A percentile compares a stretch with the other conserved stretches of the same genome.
These are phyloP conservation scores for Cryptosporidium tyzzeri DNA, from an alignment of 169 alveolate genomes.

Conservation along the genomic window DNA sequence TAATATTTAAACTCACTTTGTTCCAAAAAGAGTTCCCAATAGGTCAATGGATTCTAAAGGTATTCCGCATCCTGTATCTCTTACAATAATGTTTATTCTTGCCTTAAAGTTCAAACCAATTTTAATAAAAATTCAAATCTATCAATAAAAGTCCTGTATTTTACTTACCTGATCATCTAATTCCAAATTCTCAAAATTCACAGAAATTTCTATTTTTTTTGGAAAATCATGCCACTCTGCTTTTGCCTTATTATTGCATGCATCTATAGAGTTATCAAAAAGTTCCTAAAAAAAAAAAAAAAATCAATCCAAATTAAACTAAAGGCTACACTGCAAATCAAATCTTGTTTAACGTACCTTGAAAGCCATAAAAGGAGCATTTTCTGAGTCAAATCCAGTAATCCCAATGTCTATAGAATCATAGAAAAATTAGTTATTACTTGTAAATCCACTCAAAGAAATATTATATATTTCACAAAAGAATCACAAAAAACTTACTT, in stretches of 20 bases:
- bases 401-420: conserved; percentile 50
- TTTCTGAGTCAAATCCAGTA: conserved; percentile 68
- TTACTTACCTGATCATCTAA: conserved; percentile 40
- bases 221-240: conserved; percentile 42
- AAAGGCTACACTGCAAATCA: background rate
- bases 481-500: conserved; percentile 37
- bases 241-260: conserved; percentile 21
- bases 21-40: conserved; percentile 69
- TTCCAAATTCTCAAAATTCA: conserved; percentile 32
- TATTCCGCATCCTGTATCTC: conserved; percentile 72
- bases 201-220: conserved; percentile 6
- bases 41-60: conserved; percentile 69
- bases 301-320: background rate
- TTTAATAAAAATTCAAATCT: background rate
- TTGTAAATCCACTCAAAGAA: background rate
- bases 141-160: background rate
- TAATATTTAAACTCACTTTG: conserved; percentile 39
- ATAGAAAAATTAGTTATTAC: background rate
- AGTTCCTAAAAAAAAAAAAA: conserved; percentile 22
- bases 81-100: conserved; percentile 7
- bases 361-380: conserved; percentile 73
- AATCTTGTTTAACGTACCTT: conserved; percentile 11
- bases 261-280: conserved; percentile 72
- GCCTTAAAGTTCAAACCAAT: conserved; percentile 31
- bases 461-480: background rate